A percentile compares a stretch with the other conserved stretches of the same genome.
phyloP scores from a whole-genome alignment of 2,329 filamentous ascomycete genomes.

The Alternaria brassicae region DNA sequence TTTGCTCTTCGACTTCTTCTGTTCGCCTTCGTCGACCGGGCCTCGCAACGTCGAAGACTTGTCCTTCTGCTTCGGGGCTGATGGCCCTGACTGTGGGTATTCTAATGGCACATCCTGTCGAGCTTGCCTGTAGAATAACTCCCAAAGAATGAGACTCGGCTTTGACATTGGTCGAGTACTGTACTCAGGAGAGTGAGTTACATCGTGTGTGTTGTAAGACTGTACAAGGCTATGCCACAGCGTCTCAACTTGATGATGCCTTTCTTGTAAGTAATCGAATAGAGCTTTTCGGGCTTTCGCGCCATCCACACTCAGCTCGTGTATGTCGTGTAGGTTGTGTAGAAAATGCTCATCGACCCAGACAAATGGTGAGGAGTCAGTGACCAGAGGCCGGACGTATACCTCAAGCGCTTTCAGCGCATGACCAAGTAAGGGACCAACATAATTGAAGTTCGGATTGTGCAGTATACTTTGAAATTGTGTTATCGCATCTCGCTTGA shows the following conservation, averaged over 20 bases:
- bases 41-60: background rate
- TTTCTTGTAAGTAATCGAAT: background rate
- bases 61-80: background rate
- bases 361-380: background rate
- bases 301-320: background rate
- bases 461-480: background rate
- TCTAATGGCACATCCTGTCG: background rate
- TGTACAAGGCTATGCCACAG: background rate
- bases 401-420: background rate
- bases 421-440: background rate
- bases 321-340: background rate
- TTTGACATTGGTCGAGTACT: background rate
- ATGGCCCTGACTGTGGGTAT: background rate
- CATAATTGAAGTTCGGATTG: background rate
- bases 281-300: constrained; percentile 1
- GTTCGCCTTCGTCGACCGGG: background rate
- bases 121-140: background rate
- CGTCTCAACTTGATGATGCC: background rate
- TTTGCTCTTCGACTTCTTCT: background rate
- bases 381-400: background rate
- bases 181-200: background rate
- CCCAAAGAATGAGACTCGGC: background rate
- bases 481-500: background rate
- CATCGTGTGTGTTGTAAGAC: background rate
- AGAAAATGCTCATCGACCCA: background rate